phyloP scores from a whole-genome alignment of 177 flowering plant species.

The Tripterygium wilfordii region DNA sequence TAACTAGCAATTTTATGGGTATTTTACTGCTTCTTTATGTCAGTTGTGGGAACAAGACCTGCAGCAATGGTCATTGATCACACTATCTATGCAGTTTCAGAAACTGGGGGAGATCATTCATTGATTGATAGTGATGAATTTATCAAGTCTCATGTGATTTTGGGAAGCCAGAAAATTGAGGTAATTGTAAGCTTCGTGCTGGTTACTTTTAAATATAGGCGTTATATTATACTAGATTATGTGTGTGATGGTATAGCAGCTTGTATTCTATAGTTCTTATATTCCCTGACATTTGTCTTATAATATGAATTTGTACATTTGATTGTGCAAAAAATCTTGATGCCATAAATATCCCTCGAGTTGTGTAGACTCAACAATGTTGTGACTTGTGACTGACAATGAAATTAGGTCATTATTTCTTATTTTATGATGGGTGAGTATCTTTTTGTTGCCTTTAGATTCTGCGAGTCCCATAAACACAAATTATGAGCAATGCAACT shows the following conservation, averaged over 20 bases:
- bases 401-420: too few species aligned
- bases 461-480: too few species aligned
- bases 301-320: too few species aligned
- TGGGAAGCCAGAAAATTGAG: conserved; percentile 66
- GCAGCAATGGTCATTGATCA: conserved; percentile 87
- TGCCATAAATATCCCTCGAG: too few species aligned
- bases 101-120: conserved; percentile 77
- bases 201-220: neutral
- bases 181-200: conserved; percentile 22
- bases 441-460: too few species aligned
- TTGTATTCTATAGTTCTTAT: neutral
- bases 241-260: neutral
- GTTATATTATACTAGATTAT: neutral
- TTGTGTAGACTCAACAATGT: too few species aligned
- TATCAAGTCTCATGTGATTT: conserved; percentile 54
- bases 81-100: conserved; percentile 72
- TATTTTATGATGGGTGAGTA: too few species aligned
- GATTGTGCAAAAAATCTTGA: too few species aligned
- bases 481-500: too few species aligned
- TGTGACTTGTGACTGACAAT: too few species aligned
- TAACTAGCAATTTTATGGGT: neutral
- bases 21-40: conserved; percentile 15
- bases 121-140: conserved; percentile 81
- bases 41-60: conserved; percentile 44
- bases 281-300: too few species aligned